A percentile compares a stretch with the other conserved stretches of the same genome.
Evolutionary conservation across 2,329 filamentous ascomycete genomes (phyloP).

Genomic region (Aureobasidium lini): DNA sequence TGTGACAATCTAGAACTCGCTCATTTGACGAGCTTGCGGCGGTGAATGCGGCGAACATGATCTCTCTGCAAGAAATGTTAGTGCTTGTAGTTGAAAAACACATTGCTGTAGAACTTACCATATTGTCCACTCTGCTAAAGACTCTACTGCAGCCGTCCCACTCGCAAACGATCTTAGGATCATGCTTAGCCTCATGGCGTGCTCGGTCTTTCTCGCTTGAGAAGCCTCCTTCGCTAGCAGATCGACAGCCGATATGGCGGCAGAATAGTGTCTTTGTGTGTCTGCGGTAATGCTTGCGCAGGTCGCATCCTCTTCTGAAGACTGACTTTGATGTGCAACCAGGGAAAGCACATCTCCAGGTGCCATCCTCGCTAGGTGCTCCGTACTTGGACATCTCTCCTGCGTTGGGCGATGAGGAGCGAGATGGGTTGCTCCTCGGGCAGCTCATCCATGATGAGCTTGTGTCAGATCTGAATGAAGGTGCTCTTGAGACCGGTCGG

Average conservation of each 20-base stretch:
- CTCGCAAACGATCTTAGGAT: slow-evolving; percentile 52
- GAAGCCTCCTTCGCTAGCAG: slow-evolving; percentile 50
- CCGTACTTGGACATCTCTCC: slow-evolving; percentile 31
- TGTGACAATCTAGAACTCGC: neutral
- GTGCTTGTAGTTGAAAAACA: neutral
- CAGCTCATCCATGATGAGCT: slow-evolving; percentile 21
- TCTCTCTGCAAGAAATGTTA: slow-evolving; percentile 18
- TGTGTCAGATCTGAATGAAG: slow-evolving; percentile 23
- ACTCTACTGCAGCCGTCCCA: slow-evolving; percentile 51
- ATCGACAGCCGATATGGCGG: slow-evolving; percentile 50
- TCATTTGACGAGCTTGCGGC: slow-evolving; percentile 11
- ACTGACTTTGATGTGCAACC: slow-evolving; percentile 52
- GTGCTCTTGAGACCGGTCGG: slow-evolving; percentile 17
- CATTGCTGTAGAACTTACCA: slow-evolving; percentile 35
- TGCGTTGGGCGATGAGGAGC: slow-evolving; percentile 26
- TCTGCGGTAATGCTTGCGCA: slow-evolving; percentile 56
- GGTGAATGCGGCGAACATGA: slow-evolving; percentile 21
- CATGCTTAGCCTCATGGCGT: slow-evolving; percentile 56
- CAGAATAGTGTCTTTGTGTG: slow-evolving; percentile 57
- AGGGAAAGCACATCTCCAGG: slow-evolving; percentile 53
- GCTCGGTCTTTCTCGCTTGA: slow-evolving; percentile 57
- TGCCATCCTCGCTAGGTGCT: slow-evolving; percentile 39
- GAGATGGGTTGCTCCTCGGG: slow-evolving; percentile 21
- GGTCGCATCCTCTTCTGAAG: slow-evolving; percentile 53
- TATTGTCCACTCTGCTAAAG: slow-evolving; percentile 56